Percentiles rank a stretch among this genome's conserved stretches.
Conservation (phyloP, 2,329 filamentous ascomycete species). For the Diaporthe ampelina region DNA sequence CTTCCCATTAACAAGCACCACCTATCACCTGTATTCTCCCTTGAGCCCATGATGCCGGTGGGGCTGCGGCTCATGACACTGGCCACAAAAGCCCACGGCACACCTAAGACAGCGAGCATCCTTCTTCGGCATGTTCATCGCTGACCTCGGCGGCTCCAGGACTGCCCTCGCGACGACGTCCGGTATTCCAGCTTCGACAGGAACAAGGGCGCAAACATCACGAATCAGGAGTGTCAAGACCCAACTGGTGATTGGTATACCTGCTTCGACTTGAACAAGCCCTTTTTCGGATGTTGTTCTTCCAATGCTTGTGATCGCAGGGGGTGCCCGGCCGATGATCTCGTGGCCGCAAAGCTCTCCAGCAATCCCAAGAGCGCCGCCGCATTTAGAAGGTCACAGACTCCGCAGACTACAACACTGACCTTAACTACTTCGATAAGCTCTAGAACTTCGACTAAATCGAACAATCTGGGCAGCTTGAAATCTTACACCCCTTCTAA, state of each 20-base stretch:
- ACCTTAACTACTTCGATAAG: constrained; percentile 1
- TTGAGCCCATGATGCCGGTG: not conserved
- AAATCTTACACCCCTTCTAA: not conserved
- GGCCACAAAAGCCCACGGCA: not conserved
- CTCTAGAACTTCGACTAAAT: not conserved
- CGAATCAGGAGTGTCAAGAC: constrained; percentile 50
- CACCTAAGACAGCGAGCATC: not conserved
- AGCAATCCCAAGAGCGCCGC: constrained; percentile 28
- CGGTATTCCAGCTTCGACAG: constrained; percentile 48
- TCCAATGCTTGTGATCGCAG: constrained; percentile 50
- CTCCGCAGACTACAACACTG: not conserved
- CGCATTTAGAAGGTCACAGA: constrained; percentile 39
- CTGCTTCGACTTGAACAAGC: constrained; percentile 48
- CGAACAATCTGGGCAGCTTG: not conserved
- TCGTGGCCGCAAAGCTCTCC: constrained; percentile 48
- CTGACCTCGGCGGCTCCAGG: not conserved
- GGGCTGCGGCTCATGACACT: not conserved
- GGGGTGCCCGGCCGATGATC: constrained; percentile 45
- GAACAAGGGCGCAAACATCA: constrained; percentile 47
- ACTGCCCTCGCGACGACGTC: constrained; percentile 51
- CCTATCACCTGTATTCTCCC: too few relatives aligned
- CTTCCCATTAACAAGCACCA: not conserved
- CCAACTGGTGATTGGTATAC: constrained; percentile 51
- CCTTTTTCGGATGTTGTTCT: constrained; percentile 57
- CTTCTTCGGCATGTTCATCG: not conserved